Evolutionary conservation across 176 grass and related monocot genomes (phyloP).

Genomic region (Chrysopogon serrulatus): DNA sequence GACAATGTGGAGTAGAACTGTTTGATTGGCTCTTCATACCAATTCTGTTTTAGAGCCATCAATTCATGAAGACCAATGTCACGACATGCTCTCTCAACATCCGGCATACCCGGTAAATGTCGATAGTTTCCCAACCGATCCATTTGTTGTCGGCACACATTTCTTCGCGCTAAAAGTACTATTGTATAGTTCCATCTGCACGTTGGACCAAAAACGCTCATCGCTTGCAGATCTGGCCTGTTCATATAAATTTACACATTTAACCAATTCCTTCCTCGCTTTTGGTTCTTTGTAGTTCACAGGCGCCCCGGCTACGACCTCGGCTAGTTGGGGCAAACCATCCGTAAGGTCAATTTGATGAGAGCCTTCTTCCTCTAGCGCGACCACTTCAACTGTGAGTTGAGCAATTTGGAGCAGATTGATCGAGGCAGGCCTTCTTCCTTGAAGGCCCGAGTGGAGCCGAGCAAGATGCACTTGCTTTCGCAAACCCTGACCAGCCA

Average conservation of each 20-base stretch:
- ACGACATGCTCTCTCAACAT: not conserved
- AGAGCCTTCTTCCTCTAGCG: not conserved
- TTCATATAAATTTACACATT: not conserved
- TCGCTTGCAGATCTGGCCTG: not conserved
- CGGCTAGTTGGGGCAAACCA: not conserved
- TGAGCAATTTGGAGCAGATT: not conserved
- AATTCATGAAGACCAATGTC: not conserved
- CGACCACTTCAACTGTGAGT: not conserved
- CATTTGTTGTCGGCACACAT: not conserved
- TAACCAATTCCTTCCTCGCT: not conserved
- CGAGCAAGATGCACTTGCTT: too few relatives aligned
- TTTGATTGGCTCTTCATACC: not conserved
- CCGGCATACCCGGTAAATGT: fast-evolving
- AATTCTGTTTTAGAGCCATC: not conserved
- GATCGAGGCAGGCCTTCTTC: not conserved
- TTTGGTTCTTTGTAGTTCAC: not conserved
- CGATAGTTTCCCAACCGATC: not conserved
- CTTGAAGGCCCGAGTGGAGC: not conserved
- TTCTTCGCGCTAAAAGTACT: not conserved
- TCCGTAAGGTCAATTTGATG: not conserved
- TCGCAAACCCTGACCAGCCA: not conserved
- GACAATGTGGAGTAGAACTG: not conserved
- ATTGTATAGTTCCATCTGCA: not conserved
- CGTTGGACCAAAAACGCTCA: not conserved
- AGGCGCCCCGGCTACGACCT: not conserved